Evolutionary conservation across 176 grass and related monocot species (phyloP).

Genomic region (Sorghum bicolor): Sorghum_bicolor_NCBIv3 NC_012872.2:65627001-65627500

Average conservation of each 20-base stretch:
- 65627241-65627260: not conserved
- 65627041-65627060: not conserved
- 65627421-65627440: not conserved
- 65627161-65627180: not conserved
- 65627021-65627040: constrained; percentile 13
- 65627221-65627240: not conserved
- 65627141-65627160: not conserved
- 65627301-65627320: not conserved
- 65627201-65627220: not conserved
- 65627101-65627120: not conserved
- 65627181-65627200: not conserved
- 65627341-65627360: not conserved
- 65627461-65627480: not conserved
- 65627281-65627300: not conserved
- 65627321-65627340: no score
- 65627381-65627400: no score
- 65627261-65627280: not conserved
- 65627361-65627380: not conserved
- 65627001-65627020: not conserved
- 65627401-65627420: no score
- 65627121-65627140: no score
- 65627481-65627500: no score
- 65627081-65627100: not conserved
- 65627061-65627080: not conserved
- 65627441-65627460: not conserved